Percentiles rank a stretch among this genome's conserved stretches.
phyloP scores from a whole-genome alignment of 495 filamentous ascomycete genomes.

The Pyrenula massariospora region DNA sequence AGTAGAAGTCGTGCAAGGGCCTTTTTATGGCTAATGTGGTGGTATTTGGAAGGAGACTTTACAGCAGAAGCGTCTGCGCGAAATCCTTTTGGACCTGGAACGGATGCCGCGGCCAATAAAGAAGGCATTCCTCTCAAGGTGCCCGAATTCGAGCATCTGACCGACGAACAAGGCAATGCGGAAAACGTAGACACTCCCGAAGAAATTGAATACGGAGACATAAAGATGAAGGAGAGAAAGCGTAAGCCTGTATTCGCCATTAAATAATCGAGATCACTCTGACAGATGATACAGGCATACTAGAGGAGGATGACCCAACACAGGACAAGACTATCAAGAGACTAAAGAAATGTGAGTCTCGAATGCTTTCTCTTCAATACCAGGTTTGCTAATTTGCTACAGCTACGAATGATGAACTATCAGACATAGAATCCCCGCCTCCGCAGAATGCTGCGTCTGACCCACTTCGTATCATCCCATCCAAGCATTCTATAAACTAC shows the following conservation, averaged over 20 bases:
- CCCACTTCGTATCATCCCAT: neutral
- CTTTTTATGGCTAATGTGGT: slow-evolving; percentile 98
- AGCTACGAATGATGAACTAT: neutral
- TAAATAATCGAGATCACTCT: too few relatives aligned
- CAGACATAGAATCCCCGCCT: neutral
- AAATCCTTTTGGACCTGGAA: slow-evolving; percentile 81
- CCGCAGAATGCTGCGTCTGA: slow-evolving; percentile 1
- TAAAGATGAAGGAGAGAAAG: slow-evolving; percentile 74
- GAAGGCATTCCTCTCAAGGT: slow-evolving; percentile 66
- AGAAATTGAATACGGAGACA: slow-evolving; percentile 75
- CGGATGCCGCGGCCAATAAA: slow-evolving; percentile 45
- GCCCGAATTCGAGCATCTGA: slow-evolving; percentile 66
- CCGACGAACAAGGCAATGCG: slow-evolving; percentile 57
- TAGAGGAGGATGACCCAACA: slow-evolving; percentile 50
- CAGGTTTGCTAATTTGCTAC: neutral
- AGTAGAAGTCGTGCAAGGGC: slow-evolving; percentile 76
- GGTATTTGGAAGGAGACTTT: slow-evolving; percentile 96
- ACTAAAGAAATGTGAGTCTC: slow-evolving; percentile 36
- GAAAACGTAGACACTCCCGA: slow-evolving; percentile 89
- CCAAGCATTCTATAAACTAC: neutral
- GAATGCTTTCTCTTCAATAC: slow-evolving; percentile 15
- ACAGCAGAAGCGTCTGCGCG: slow-evolving; percentile 65
- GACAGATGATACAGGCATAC: slow-evolving; percentile 27
- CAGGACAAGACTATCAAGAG: slow-evolving; percentile 43
- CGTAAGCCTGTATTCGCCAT: slow-evolving; percentile 27